Percentiles rank a stretch among this genome's conserved stretches.
Conservation (phyloP, 257 asterid species). For the Parsonsia alboflavescens region DNA sequence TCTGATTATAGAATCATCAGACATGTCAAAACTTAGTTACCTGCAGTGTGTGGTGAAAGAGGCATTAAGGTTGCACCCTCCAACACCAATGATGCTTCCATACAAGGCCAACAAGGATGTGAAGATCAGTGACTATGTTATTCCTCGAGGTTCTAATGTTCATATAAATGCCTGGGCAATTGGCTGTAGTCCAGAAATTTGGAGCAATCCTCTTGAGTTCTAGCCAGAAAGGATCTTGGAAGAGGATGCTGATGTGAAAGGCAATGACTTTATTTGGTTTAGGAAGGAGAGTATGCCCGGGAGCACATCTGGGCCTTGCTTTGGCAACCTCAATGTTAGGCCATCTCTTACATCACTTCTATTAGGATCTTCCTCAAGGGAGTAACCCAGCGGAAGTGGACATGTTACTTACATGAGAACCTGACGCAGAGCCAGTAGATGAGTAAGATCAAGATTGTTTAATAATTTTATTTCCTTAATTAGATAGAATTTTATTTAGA, state of each 20-base stretch:
- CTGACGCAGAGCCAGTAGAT: no score
- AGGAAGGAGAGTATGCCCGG: slow-evolving; percentile 51
- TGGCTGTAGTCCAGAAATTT: background rate
- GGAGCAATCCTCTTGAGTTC: background rate
- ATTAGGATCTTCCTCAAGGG: slow-evolving; percentile 5
- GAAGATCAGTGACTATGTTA: no score
- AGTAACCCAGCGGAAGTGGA: background rate
- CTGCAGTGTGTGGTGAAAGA: no score
- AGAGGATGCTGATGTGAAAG: slow-evolving; percentile 3
- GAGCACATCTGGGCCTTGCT: slow-evolving; percentile 62
- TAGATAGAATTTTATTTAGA: no score
- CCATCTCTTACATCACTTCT: no score
- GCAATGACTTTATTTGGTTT: slow-evolving; percentile 3
- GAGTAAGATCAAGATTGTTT: no score
- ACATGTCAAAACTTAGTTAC: no score
- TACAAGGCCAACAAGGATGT: no score
- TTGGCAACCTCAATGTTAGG: slow-evolving; percentile 66
- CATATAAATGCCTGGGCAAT: background rate
- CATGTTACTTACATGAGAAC: slow-evolving; percentile 2
- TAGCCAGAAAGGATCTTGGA: slow-evolving; percentile 5
- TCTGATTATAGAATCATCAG: no score
- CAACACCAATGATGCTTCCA: no score
- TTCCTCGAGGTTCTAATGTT: slow-evolving; percentile 3
- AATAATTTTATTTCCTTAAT: no score
- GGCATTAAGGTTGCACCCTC: no score